A percentile compares a stretch with the other conserved stretches of the same genome.
Evolutionary conservation across 2,329 filamentous ascomycete genomes (phyloP).

Genomic region (Aspergillus novofumigatus): DNA sequence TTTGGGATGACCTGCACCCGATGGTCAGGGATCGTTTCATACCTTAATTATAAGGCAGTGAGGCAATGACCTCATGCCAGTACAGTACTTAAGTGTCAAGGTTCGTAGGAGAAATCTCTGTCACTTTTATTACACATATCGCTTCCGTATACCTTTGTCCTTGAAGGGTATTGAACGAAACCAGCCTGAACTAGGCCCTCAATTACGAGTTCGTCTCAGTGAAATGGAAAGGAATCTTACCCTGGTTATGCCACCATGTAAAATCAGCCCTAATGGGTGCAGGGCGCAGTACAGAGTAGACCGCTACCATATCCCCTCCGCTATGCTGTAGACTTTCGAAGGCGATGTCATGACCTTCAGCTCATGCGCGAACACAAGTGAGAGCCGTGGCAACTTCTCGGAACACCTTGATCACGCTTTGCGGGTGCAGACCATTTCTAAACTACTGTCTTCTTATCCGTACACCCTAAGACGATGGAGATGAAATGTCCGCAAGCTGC

Average conservation of each 20-base stretch:
- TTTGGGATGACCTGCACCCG: neutral
- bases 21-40: neutral
- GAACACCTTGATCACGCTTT: neutral
- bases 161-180: neutral
- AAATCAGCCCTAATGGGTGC: neutral
- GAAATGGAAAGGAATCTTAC: neutral
- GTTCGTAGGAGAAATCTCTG: no score
- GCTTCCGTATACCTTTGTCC: neutral
- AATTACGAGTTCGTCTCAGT: neutral
- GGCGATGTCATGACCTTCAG: neutral
- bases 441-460: neutral
- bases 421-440: neutral
- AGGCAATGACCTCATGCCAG: neutral
- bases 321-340: neutral
- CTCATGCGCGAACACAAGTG: neutral
- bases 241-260: neutral
- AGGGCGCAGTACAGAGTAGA: neutral
- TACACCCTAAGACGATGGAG: no score
- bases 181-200: neutral
- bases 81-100: neutral
- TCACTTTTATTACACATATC: no score
- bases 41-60: neutral
- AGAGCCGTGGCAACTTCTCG: neutral
- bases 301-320: neutral
- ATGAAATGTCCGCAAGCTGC: constrained; percentile 11